These are phyloP conservation scores for Phanerodontia chrysosporium DNA, from an alignment of 768 basidiomycete species.

Conservation along the genomic window DNA sequence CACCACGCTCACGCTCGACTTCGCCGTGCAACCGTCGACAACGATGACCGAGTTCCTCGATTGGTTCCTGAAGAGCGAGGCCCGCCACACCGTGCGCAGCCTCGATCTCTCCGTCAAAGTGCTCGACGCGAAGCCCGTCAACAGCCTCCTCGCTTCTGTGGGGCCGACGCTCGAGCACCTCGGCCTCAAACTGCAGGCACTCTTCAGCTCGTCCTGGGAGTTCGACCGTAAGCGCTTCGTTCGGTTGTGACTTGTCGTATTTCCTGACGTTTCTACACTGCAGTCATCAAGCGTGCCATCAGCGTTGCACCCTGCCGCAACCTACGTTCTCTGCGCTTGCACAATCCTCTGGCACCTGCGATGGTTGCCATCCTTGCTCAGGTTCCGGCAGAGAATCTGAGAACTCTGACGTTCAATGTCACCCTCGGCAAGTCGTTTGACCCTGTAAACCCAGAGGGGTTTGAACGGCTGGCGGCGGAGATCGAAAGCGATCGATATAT, in stretches of 20 bases:
- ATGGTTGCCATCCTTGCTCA: background rate
- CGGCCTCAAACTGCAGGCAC: conserved; percentile 1
- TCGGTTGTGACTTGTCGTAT: background rate
- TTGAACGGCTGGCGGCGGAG: background rate
- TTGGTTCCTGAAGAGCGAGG: background rate
- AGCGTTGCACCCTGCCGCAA: background rate
- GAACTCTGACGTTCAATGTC: background rate
- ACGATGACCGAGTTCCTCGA: conserved; percentile 7
- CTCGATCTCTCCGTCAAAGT: background rate
- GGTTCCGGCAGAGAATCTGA: background rate
- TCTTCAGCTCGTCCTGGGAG: conserved; percentile 6
- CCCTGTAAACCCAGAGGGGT: background rate
- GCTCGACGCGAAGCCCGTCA: conserved; percentile 2
- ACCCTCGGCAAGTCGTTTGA: background rate
- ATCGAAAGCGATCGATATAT: background rate
- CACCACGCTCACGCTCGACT: background rate
- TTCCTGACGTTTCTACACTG: background rate
- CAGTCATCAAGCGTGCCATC: background rate
- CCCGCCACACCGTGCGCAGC: background rate
- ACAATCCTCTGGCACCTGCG: background rate
- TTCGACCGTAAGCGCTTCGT: background rate
- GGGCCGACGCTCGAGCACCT: conserved; percentile 6
- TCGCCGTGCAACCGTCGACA: background rate
- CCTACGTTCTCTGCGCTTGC: background rate
- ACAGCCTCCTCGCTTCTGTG: background rate